Base-by-base conservation (phyloP, 2,329 filamentous ascomycete species). In the Ophiocordyceps robertsii region DNA sequence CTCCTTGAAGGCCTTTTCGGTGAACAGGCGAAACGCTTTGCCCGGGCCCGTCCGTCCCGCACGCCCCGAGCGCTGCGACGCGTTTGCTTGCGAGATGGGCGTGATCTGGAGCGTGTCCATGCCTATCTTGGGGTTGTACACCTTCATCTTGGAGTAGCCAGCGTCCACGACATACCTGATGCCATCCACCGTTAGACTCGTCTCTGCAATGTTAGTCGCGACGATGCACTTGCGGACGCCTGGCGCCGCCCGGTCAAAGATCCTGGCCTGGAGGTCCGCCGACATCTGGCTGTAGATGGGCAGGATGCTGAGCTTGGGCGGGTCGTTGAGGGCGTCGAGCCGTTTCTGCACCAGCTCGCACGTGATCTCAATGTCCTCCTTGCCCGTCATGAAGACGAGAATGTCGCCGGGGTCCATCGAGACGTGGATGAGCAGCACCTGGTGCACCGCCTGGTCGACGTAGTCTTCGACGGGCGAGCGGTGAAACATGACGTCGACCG, bases 281-380 rank as follows among this genome's bases (percentile, higher is more conserved):
- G 92, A 93, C 92, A 98, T 95, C 62, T 98, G 92, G 72, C 88
- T 95, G 75, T 98, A 98, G 43, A 98, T 96, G 0, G 93, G 93
- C 27, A 98, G 65, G 43, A 98, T 94, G 57, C 85, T 90, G 45
- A 98, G 76, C 57, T 95, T 90, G 1, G 92, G 89, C 1, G 92
- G 90, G 54, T 98, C 89, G 48, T 95, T 96, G 29, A 98, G 73
- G 29, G 90, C 76, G 49, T 86, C 82, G 14, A 98, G 69, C 37
- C 92, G 75, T 58, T 95, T 90, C 43, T 86, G 85, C 3, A 96
- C 75, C 17, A 96, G 69, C 56, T 98, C 92, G 58, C 92, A 98
- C 0, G 93, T 98, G 36, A 84, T 84, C 61, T 98, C 92, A 47
- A 98, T 98, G 56, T 98, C 92, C 63, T 98, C 93, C 60, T 96